Evolutionary conservation across 2,329 filamentous ascomycete species (phyloP).

Genomic region (Alternaria triticimaculans): DNA sequence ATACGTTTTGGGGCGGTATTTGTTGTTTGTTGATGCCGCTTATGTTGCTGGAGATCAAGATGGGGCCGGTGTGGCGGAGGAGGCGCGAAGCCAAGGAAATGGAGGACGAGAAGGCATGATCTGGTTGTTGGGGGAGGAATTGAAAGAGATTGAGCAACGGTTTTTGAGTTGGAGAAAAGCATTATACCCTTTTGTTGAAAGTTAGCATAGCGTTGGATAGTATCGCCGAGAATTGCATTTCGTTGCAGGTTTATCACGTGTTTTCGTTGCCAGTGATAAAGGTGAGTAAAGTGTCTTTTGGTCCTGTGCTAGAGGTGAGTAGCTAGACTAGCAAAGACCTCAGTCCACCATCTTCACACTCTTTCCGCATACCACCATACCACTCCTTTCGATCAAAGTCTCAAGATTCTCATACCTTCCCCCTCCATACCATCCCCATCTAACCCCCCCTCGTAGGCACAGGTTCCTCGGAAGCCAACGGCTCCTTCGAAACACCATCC

Average conservation of each 20-base stretch:
- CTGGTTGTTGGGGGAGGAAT: not conserved
- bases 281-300: too few relatives aligned
- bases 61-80: constrained; percentile 31
- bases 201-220: constrained; percentile 1
- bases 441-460: not conserved
- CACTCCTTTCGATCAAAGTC: not conserved
- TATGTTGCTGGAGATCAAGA: constrained; percentile 37
- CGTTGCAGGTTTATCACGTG: too few relatives aligned
- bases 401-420: not conserved
- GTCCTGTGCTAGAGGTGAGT: not conserved
- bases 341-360: not conserved
- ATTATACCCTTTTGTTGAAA: constrained; percentile 5
- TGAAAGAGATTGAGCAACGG: not conserved
- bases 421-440: too few relatives aligned
- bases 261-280: too few relatives aligned
- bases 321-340: not conserved
- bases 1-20: constrained; percentile 33
- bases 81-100: constrained; percentile 27
- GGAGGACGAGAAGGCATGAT: constrained; percentile 12
- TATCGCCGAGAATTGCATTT: not conserved
- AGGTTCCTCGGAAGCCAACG: not conserved
- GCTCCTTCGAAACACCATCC: not conserved
- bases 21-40: constrained; percentile 34
- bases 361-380: not conserved
- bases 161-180: constrained; percentile 1